Percentiles rank a stretch among this genome's conserved stretches.
Conservation (phyloP, 192 early-diverging fungal species). For the Entomortierella chlamydospora region DNA sequence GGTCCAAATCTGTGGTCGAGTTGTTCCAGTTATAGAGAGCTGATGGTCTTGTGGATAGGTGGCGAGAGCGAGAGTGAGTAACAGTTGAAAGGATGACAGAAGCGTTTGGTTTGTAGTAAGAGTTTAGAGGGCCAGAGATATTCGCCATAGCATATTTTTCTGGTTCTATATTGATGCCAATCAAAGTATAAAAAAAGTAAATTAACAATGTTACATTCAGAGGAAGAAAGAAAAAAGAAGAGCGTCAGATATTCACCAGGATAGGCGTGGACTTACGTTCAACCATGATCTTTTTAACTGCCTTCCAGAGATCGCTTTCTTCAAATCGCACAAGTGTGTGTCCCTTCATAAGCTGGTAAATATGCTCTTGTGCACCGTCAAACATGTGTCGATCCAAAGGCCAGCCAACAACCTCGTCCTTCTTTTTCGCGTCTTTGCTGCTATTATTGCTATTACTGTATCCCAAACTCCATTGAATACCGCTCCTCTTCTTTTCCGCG, state of each 20-base stretch:
- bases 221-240: too few species aligned
- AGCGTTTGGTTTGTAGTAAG: constrained; percentile 15
- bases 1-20: constrained; percentile 42
- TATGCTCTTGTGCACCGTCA: constrained; percentile 84
- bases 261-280: constrained; percentile 59
- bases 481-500: not conserved
- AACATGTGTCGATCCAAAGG: constrained; percentile 74
- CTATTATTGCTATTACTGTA: not conserved
- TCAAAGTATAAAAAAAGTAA: not conserved
- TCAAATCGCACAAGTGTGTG: constrained; percentile 82
- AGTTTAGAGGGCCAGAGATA: constrained; percentile 20
- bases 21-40: constrained; percentile 54
- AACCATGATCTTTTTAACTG: constrained; percentile 56
- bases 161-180: constrained; percentile 25
- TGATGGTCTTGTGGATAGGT: constrained; percentile 21
- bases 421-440: not conserved
- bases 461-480: not conserved
- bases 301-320: constrained; percentile 60
- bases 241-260: too few species aligned
- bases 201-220: not conserved
- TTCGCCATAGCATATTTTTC: constrained; percentile 37
- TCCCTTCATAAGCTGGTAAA: constrained; percentile 80
- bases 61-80: constrained; percentile 23
- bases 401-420: constrained; percentile 12
- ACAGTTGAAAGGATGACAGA: constrained; percentile 37